A percentile compares a stretch with the other conserved stretches of the same genome.
Evolutionary conservation across 225 moss, liverwort and hornwort genomes (phyloP).

Genomic region (Lunularia cruciata): DNA sequence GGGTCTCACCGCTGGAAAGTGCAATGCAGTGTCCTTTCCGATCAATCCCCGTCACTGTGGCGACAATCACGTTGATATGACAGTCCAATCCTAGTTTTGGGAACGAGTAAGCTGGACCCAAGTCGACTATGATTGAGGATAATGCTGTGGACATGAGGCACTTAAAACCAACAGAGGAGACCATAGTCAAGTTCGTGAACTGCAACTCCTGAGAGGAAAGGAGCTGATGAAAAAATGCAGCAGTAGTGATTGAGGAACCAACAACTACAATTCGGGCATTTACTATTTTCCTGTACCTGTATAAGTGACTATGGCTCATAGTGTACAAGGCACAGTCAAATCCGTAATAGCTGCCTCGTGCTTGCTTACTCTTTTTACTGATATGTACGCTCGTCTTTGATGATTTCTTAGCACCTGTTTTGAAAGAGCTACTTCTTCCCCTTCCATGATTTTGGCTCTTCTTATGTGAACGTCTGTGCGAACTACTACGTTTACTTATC

Average conservation of each 20-base stretch:
- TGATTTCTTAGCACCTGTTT: not conserved
- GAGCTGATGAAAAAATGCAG: conserved; percentile 47
- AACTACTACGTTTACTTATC: too few species aligned
- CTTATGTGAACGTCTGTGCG: too few species aligned
- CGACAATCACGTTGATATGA: conserved; percentile 45
- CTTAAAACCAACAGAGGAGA: conserved; percentile 40
- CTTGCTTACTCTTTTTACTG: conserved; percentile 15
- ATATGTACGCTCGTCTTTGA: not conserved
- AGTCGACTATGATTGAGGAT: conserved; percentile 33
- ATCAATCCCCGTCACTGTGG: conserved; percentile 38
- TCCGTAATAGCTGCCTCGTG: conserved; percentile 50
- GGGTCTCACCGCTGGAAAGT: conserved; percentile 37
- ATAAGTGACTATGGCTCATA: conserved; percentile 36
- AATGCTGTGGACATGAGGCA: conserved; percentile 32
- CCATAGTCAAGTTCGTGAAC: conserved; percentile 47
- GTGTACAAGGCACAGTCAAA: conserved; percentile 53
- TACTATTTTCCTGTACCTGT: conserved; percentile 45
- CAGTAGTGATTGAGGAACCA: conserved; percentile 52
- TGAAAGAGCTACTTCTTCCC: not conserved
- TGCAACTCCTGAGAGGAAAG: conserved; percentile 43
- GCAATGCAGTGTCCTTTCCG: conserved; percentile 30
- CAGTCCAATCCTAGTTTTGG: conserved; percentile 54
- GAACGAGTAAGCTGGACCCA: conserved; percentile 45
- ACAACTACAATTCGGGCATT: conserved; percentile 52
- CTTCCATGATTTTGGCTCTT: not conserved